Base-by-base conservation (phyloP, 305 asterid species). In the Ilex paraguariensis region DNA sequence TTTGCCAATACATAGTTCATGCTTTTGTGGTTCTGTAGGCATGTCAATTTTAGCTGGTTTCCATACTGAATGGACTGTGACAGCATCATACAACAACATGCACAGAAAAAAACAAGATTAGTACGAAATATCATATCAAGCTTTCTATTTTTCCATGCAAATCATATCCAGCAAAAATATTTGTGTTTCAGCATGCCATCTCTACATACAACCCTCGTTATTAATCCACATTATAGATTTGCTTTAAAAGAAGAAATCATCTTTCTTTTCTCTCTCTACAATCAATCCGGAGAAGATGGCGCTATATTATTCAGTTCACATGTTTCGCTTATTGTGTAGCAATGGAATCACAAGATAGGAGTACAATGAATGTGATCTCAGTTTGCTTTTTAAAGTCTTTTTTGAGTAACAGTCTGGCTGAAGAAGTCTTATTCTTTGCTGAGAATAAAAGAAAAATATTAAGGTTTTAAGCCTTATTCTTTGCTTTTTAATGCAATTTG, bases 31-130 rank as follows among this genome's bases (percentile, higher is more conserved):
- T 76, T 87, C 21, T 68, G 57, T 61, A 83, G 36, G 70, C 98
- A 92, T 67, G 90, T 87, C 84, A 92, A 60, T 66, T 69, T 79
- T 70, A 85, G 30, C 57, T 80, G 74, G 58, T 76, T 81, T 31
- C 67, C 84, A 17, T 56, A 39, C 65, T 74, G 86, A 59, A 45
- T 79, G 6, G 94, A 74, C 96, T 88, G 95, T 62, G 65, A 7
- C 56, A 14, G 13, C 13, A 46, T 11, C 52, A 46, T 46, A 3
- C 52, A 46, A 11, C 10, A 21, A 3, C 52, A 46, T 46, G 13
- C 52, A 46, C 52, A 5, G 6, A 13, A 39, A 30, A 21, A 3
- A 45, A 58, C 2, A 28, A 30, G 0, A 65, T 17, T 12, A 14
- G 28, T 51, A 6, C 16, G 52, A 1, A 56, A 33, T 10, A 9